These are phyloP conservation scores for Fusarium falciforme DNA, from an alignment of 2,329 filamentous ascomycete genomes.

Conservation along the genomic window DNA sequence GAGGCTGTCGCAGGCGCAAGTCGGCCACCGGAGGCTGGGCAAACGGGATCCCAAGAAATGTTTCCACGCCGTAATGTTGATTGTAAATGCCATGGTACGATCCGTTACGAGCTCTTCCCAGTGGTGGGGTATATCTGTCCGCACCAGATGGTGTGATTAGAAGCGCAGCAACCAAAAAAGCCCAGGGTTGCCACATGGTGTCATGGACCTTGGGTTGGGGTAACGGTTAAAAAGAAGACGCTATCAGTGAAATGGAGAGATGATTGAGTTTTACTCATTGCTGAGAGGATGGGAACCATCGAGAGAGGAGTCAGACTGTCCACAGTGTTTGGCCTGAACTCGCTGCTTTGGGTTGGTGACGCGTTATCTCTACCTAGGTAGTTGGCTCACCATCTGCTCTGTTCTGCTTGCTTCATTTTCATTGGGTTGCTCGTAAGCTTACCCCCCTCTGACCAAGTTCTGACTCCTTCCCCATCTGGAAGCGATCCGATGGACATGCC, in stretches of 20 bases:
- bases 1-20: background rate
- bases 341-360: background rate
- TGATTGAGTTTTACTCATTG: background rate
- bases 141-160: background rate
- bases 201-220: background rate
- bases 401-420: background rate
- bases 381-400: background rate
- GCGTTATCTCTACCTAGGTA: background rate
- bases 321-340: background rate
- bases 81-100: background rate
- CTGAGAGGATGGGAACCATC: background rate
- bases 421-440: no score
- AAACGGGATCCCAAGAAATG: background rate
- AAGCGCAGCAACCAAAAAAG: background rate
- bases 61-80: background rate
- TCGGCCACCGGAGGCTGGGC: background rate
- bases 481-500: background rate
- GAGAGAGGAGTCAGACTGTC: background rate
- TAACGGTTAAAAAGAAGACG: background rate
- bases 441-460: background rate
- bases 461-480: background rate
- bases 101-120: background rate
- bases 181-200: background rate
- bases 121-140: background rate
- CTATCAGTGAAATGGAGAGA: background rate